These are phyloP conservation scores for Euphorbia schlechtendalii DNA, from an alignment of 441 rosid species.

Conservation along the genomic window DNA sequence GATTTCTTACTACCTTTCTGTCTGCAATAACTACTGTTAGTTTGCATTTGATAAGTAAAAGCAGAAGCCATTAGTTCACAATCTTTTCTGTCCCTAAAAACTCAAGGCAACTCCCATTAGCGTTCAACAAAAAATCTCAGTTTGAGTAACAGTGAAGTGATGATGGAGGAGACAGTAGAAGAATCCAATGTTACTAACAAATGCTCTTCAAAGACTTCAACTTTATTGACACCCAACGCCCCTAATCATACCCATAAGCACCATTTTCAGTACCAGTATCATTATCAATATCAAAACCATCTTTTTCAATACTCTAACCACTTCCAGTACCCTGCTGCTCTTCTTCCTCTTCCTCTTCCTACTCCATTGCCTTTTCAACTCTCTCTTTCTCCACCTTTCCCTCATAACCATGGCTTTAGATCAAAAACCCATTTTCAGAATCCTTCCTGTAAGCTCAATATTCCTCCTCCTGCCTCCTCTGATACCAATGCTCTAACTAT, in stretches of 20 bases:
- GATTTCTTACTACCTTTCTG: background rate
- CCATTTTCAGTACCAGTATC: constrained; percentile 36
- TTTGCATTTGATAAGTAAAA: constrained; percentile 11
- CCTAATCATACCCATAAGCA: constrained; percentile 35
- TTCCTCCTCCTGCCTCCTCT: constrained; percentile 36
- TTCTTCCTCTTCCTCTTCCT: constrained; percentile 69
- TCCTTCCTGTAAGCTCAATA: constrained; percentile 34
- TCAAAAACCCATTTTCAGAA: constrained; percentile 55
- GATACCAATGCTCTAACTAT: constrained; percentile 27
- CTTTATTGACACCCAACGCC: constrained; percentile 29
- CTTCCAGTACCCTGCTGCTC: constrained; percentile 44
- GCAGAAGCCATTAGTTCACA: constrained; percentile 14
- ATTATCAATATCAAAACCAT: constrained; percentile 29
- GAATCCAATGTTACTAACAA: constrained; percentile 41
- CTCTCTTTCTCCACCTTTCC: constrained; percentile 41
- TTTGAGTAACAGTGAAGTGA: background rate
- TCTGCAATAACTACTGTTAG: constrained; percentile 9
- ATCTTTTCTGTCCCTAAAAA: constrained; percentile 12
- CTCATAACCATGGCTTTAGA: constrained; percentile 38
- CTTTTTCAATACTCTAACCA: constrained; percentile 44
- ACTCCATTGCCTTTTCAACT: constrained; percentile 48
- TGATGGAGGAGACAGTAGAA: constrained; percentile 67
- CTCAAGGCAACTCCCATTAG: background rate
- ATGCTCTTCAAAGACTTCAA: constrained; percentile 40
- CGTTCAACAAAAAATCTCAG: constrained; percentile 6